phyloP scores from a whole-genome alignment of 257 asterid genomes.

The Petunia secreta region DNA sequence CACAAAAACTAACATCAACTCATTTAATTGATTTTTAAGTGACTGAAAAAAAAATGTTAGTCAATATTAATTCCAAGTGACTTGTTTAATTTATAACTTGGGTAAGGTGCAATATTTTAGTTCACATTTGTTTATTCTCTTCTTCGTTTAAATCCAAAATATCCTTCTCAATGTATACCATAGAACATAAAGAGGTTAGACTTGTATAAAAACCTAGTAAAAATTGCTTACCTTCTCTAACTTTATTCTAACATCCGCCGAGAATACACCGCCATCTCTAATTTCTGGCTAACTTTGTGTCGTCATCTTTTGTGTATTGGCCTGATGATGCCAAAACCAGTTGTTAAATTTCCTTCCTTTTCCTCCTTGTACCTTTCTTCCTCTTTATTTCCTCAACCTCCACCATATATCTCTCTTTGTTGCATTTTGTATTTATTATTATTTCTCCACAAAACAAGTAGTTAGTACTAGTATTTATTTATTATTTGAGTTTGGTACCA shows the following conservation, averaged over 20 bases:
- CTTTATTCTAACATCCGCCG: slow-evolving; percentile 10
- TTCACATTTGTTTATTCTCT: too few species aligned
- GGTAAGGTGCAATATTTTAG: too few species aligned
- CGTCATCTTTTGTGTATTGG: slow-evolving; percentile 56
- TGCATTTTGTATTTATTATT: slow-evolving; percentile 1
- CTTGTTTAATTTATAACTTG: not conserved
- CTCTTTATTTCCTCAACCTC: slow-evolving; percentile 25
- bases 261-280: slow-evolving; percentile 55
- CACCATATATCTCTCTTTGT: not conserved
- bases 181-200: not conserved
- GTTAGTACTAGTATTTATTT: slow-evolving; percentile 20
- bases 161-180: not conserved
- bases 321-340: slow-evolving; percentile 63
- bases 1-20: not conserved
- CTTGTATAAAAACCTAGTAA: not conserved
- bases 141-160: not conserved
- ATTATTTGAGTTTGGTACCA: slow-evolving; percentile 8
- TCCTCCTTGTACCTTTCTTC: slow-evolving; percentile 30
- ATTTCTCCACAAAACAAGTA: slow-evolving; percentile 9
- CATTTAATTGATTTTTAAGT: not conserved
- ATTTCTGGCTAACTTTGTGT: slow-evolving; percentile 36
- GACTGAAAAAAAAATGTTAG: too few species aligned
- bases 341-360: slow-evolving; percentile 31
- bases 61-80: too few species aligned
- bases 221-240: not conserved